Conservation (phyloP, 768 basidiomycete species). For the Boletus edulis region DNA sequence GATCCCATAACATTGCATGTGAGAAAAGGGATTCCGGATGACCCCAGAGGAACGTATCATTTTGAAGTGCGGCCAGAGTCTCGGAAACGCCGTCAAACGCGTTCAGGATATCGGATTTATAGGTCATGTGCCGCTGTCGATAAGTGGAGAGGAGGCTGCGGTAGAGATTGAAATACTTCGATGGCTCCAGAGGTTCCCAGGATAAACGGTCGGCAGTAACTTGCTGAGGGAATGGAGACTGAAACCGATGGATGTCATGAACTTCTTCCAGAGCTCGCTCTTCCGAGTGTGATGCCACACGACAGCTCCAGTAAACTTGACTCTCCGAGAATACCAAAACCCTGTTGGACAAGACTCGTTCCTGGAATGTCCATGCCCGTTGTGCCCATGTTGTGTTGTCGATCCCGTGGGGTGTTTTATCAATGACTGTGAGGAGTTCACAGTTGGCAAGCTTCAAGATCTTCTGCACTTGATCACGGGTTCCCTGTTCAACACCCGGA, state of each 20-base stretch:
- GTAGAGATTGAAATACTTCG: no score
- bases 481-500: slow-evolving; percentile 2
- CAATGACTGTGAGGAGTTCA: slow-evolving; percentile 9
- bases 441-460: slow-evolving; percentile 4
- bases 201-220: not conserved
- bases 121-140: no score
- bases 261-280: slow-evolving; percentile 4
- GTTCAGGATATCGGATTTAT: no score
- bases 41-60: slow-evolving; percentile 15
- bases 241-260: not conserved
- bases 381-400: slow-evolving; percentile 8
- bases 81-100: slow-evolving; percentile 8
- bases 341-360: slow-evolving; percentile 14
- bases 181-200: not conserved
- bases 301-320: slow-evolving; percentile 20
- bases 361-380: slow-evolving; percentile 22
- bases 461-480: slow-evolving; percentile 1
- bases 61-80: slow-evolving; percentile 6
- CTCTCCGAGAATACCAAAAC: slow-evolving; percentile 16
- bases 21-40: slow-evolving; percentile 9
- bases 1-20: no score
- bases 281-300: not conserved
- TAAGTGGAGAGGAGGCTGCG: no score
- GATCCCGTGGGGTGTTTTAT: not conserved
- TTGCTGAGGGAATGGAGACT: not conserved